These are phyloP conservation scores for Phylloboletellus chloephorus DNA, from an alignment of 1,284 basidiomycete species.

Conservation along the genomic window DNA sequence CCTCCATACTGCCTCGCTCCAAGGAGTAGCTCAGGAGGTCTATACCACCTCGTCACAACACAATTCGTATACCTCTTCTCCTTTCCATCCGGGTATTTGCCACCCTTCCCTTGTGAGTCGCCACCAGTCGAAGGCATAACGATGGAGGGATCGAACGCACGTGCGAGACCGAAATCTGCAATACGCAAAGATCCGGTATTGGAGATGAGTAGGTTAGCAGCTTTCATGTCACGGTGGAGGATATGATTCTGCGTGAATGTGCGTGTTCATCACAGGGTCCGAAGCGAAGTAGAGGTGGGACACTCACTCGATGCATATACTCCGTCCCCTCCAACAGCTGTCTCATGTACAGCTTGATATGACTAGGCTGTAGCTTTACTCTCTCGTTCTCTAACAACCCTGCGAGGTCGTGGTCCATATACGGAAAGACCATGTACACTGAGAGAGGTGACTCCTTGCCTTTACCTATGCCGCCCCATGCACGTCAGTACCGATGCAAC, in stretches of 20 bases:
- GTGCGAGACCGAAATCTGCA: constrained; percentile 95
- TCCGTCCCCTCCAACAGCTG: constrained; percentile 93
- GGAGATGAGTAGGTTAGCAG: constrained; percentile 93
- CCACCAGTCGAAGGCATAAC: constrained; percentile 27
- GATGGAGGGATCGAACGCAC: constrained; percentile 58
- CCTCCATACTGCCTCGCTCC: constrained; percentile 88
- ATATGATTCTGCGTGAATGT: constrained; percentile 72
- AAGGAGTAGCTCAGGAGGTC: constrained; percentile 91
- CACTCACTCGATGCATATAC: constrained; percentile 83
- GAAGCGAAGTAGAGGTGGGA: neutral
- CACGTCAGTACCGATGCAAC: constrained; percentile 6
- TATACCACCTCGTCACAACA: constrained; percentile 98
- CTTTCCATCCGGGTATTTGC: constrained; percentile 42
- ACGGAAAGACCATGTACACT: constrained; percentile 98
- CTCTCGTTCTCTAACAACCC: constrained; percentile 89
- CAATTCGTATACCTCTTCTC: constrained; percentile 90
- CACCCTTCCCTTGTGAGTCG: constrained; percentile 30
- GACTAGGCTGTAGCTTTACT: constrained; percentile 73
- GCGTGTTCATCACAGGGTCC: constrained; percentile 6
- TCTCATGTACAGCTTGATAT: constrained; percentile 95
- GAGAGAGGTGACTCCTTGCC: constrained; percentile 64
- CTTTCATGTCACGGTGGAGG: constrained; percentile 98
- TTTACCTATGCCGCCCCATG: constrained; percentile 39
- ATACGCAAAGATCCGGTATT: constrained; percentile 82
- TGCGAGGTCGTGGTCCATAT: constrained; percentile 98